A percentile compares a stretch with the other conserved stretches of the same genome.
phyloP scores from a whole-genome alignment of 73 alveolate genomes.

The Blepharisma stoltei region DNA sequence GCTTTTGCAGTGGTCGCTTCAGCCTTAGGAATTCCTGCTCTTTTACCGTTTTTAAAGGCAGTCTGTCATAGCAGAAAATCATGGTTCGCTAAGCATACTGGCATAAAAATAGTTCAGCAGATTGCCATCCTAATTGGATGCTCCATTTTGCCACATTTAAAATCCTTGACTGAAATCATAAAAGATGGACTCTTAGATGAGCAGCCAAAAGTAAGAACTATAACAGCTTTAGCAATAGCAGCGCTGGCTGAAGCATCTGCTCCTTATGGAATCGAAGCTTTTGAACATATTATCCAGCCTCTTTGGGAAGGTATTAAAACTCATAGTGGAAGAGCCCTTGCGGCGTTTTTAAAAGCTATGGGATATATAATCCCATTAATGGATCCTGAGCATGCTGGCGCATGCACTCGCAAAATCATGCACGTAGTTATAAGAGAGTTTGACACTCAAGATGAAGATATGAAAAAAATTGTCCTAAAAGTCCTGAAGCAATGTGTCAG shows the following conservation, averaged over 20 bases:
- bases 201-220: conserved; percentile 87
- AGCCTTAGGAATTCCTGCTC: conserved; percentile 97
- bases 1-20: conserved; percentile 99
- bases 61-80: conserved; percentile 97
- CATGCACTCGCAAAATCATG: conserved; percentile 91
- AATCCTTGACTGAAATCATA: conserved; percentile 96
- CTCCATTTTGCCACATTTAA: conserved; percentile 98
- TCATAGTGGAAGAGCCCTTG: conserved; percentile 97
- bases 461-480: conserved; percentile 95
- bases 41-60: conserved; percentile 98
- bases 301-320: conserved; percentile 97
- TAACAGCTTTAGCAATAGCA: conserved; percentile 98
- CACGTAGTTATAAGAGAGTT: conserved; percentile 81
- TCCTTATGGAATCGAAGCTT: conserved; percentile 99
- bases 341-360: conserved; percentile 96
- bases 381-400: conserved; percentile 99
- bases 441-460: conserved; percentile 96
- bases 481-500: conserved; percentile 97
- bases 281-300: conserved; percentile 93
- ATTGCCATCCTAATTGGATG: conserved; percentile 91
- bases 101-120: conserved; percentile 95
- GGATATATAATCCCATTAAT: conserved; percentile 99
- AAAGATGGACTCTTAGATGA: conserved; percentile 96
- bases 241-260: conserved; percentile 99
- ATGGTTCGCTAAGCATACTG: conserved; percentile 99